Conservation (phyloP, 352 stramenopile species). For the Phytophthora rubi region DNA sequence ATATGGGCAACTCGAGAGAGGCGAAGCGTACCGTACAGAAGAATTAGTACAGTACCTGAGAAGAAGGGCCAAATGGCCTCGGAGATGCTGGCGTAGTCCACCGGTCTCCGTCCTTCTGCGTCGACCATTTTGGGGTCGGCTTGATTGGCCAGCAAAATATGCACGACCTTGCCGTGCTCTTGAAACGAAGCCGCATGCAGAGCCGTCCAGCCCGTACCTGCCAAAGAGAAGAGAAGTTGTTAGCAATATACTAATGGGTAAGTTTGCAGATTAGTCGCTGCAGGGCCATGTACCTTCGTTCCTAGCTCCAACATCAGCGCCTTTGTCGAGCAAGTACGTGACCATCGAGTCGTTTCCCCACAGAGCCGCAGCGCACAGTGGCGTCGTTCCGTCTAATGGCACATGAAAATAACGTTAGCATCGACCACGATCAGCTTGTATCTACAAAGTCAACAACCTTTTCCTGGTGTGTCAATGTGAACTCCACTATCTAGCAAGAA, state of each 20-base stretch:
- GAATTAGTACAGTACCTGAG: slow-evolving; percentile 33
- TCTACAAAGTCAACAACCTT: slow-evolving; percentile 32
- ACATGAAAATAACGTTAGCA: neutral
- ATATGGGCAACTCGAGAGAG: neutral
- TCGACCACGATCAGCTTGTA: neutral
- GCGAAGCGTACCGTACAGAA: too few species aligned
- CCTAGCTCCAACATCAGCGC: slow-evolving; percentile 50
- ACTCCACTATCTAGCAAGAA: slow-evolving; percentile 63
- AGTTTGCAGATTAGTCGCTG: neutral
- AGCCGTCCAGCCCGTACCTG: slow-evolving; percentile 72
- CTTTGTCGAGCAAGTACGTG: slow-evolving; percentile 60
- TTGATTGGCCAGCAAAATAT: slow-evolving; percentile 53
- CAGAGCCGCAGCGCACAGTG: slow-evolving; percentile 60
- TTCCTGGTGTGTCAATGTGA: slow-evolving; percentile 55
- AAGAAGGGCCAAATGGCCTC: slow-evolving; percentile 80
- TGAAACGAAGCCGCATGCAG: slow-evolving; percentile 71
- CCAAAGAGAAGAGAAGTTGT: neutral
- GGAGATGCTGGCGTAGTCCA: slow-evolving; percentile 77
- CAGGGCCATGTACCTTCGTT: slow-evolving; percentile 55
- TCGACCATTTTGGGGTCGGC: slow-evolving; percentile 55
- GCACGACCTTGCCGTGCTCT: slow-evolving; percentile 71
- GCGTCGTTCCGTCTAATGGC: slow-evolving; percentile 62
- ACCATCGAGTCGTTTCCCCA: slow-evolving; percentile 78
- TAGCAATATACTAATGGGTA: neutral
- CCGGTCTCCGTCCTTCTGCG: slow-evolving; percentile 51